Evolutionary conservation across 2,329 filamentous ascomycete species (phyloP).

Genomic region (Tolypocladium inflatum): DNA sequence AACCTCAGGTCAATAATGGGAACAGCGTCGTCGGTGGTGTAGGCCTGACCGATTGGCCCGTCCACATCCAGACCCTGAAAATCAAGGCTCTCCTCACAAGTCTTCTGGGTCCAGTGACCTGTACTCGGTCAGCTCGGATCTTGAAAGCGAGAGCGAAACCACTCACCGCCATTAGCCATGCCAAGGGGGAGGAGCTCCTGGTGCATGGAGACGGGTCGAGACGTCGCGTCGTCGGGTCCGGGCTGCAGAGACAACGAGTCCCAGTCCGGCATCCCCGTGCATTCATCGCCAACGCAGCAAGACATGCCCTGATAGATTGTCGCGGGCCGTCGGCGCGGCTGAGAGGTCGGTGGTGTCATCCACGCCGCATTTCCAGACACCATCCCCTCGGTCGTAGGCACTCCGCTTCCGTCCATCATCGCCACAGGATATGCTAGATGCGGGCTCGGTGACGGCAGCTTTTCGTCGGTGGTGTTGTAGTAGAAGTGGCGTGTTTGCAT

Average conservation of each 20-base stretch:
- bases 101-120: constrained; percentile 38
- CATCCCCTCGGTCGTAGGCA: constrained; percentile 39
- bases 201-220: constrained; percentile 46
- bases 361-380: constrained; percentile 37
- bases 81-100: constrained; percentile 47
- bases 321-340: constrained; percentile 43
- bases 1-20: constrained; percentile 53
- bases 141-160: neutral
- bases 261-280: constrained; percentile 44
- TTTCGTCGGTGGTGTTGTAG: neutral
- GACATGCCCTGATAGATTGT: constrained; percentile 54
- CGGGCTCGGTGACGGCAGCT: neutral
- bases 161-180: constrained; percentile 20
- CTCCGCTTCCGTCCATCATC: constrained; percentile 40
- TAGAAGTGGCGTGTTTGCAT: neutral
- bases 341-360: constrained; percentile 42
- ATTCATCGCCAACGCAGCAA: constrained; percentile 47
- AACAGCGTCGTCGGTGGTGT: constrained; percentile 52
- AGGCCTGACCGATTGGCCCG: constrained; percentile 52
- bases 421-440: constrained; percentile 15
- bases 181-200: constrained; percentile 28
- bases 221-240: constrained; percentile 40
- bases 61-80: constrained; percentile 46
- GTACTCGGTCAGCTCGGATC: neutral
- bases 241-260: constrained; percentile 44